Evolutionary conservation across 1,139 yeast genomes (phyloP), one percentile per base, ranked within the genome.

Genomic region (Torulaspora globosa): DNA sequence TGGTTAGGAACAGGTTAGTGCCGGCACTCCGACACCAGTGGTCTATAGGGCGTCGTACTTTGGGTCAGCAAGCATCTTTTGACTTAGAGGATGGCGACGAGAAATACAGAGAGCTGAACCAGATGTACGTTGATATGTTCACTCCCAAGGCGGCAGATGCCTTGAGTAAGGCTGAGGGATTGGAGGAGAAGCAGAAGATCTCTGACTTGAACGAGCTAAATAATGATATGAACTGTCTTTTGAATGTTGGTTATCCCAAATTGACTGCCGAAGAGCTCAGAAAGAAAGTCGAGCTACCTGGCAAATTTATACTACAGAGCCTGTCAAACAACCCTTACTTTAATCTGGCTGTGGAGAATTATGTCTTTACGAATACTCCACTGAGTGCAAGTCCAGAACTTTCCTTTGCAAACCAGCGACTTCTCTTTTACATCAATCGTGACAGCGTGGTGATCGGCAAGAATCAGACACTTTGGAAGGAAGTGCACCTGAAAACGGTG

Each of bases 371-470:
- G 43, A 64, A 74, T 24, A 80, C 85, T 68, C 90, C 92, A 51
- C 70, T 2, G 42, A 38, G 9, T 39, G 39, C 30, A 14, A 63
- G 70, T n/a, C 57, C 55, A 4, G 49, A 27, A 18, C 18, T 55
- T 53, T 3, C 40, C 41, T 35, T 49, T 50, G 23, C 43, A 33
- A 70, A 69, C 42, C 76, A 78, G 50, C 67, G 95, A 49, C 68
- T 92, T 26, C 63, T 89, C 53, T 74, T 92, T 49, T 94, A 92
- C 60, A 73, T 76, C 29, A 92, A 94, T 62, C 67, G 79, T 1
- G 88, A 94, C 0, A 87, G 96, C 65, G 90, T 90, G 27, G 96
- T 94, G 1, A 72, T 92, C n/a, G 98, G 98, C 0, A 87, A 94
- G 60, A 92, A 92, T 63, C 98, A 94, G 64, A 92, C 89, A 55